These are phyloP conservation scores for Paracamarosporium sp. DNA, from an alignment of 2,329 filamentous ascomycete species.

Conservation along the genomic window DNA sequence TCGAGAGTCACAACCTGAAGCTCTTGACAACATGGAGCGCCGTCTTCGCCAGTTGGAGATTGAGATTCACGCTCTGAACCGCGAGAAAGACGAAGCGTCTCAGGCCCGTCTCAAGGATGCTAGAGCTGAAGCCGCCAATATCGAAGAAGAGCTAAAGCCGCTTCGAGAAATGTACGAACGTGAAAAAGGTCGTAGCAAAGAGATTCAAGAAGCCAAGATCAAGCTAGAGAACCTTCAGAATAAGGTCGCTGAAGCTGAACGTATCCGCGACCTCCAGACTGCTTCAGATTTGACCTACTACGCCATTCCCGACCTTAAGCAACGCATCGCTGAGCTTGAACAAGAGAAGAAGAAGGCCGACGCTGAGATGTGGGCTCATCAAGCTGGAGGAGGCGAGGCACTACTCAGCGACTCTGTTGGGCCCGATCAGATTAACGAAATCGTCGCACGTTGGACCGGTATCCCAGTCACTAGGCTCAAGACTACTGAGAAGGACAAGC, in stretches of 20 bases:
- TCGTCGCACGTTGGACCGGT: conserved; percentile 96
- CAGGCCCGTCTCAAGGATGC: conserved; percentile 82
- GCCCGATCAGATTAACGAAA: conserved; percentile 98
- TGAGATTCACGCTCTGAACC: conserved; percentile 92
- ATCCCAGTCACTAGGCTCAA: conserved; percentile 94
- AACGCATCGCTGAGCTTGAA: conserved; percentile 81
- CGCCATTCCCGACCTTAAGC: conserved; percentile 90
- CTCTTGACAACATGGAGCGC: conserved; percentile 92
- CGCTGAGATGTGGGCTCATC: conserved; percentile 63
- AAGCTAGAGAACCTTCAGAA: conserved; percentile 92
- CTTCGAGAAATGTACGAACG: conserved; percentile 94
- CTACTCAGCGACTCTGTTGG: conserved; percentile 94
- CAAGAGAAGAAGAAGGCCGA: conserved; percentile 80
- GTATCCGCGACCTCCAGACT: conserved; percentile 81
- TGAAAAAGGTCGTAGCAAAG: conserved; percentile 88
- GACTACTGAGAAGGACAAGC: conserved; percentile 96
- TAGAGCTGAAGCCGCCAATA: conserved; percentile 89
- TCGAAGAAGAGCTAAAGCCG: conserved; percentile 89
- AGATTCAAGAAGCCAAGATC: conserved; percentile 92
- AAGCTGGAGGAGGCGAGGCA: conserved; percentile 68
- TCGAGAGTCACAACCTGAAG: conserved; percentile 93
- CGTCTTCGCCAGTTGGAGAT: conserved; percentile 91
- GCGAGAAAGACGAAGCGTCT: conserved; percentile 94
- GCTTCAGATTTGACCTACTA: conserved; percentile 97
- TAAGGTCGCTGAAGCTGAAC: conserved; percentile 92